Percentiles rank a stretch among this genome's conserved stretches.
Conservation (phyloP, 768 basidiomycete genomes). For the Sarcodon aspratus region DNA sequence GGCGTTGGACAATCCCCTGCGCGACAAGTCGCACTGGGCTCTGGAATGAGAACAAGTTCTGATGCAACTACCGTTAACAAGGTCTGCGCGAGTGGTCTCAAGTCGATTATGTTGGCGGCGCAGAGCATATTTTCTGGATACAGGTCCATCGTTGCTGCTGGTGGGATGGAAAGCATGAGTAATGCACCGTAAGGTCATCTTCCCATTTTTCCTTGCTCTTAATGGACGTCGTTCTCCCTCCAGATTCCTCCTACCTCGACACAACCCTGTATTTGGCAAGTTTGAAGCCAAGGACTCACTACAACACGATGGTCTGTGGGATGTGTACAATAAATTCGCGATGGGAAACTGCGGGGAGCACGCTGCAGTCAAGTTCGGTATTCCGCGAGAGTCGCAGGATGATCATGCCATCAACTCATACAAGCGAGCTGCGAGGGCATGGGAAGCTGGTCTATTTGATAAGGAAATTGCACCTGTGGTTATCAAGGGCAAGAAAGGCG, state of each 20-base stretch:
- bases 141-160: conserved; percentile 78
- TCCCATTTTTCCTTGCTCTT: conserved; percentile 1
- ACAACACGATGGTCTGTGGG: conserved; percentile 89
- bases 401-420: conserved; percentile 92
- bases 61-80: conserved; percentile 99
- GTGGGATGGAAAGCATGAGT: conserved; percentile 99
- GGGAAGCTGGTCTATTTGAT: conserved; percentile 76
- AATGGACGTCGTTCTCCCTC: conserved; percentile 1
- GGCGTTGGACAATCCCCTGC: conserved; percentile 98
- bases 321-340: conserved; percentile 94
- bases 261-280: conserved; percentile 81
- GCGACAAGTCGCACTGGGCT: conserved; percentile 85
- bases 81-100: conserved; percentile 97
- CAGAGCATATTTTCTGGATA: conserved; percentile 86
- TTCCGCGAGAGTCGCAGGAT: conserved; percentile 84
- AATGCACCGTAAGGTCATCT: conserved; percentile 77
- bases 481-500: conserved; percentile 91
- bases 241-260: conserved; percentile 75
- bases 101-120: conserved; percentile 87
- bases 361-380: conserved; percentile 70
- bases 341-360: conserved; percentile 97
- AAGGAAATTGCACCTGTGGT: conserved; percentile 85
- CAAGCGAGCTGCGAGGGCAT: conserved; percentile 84
- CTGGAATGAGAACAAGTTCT: conserved; percentile 75
- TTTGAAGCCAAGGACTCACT: conserved; percentile 81